Percentiles rank a stretch among this genome's conserved stretches.
Evolutionary conservation across 78 protist genomes (phyloP).

Genomic region (Dictyostelium firmibasis): DNA sequence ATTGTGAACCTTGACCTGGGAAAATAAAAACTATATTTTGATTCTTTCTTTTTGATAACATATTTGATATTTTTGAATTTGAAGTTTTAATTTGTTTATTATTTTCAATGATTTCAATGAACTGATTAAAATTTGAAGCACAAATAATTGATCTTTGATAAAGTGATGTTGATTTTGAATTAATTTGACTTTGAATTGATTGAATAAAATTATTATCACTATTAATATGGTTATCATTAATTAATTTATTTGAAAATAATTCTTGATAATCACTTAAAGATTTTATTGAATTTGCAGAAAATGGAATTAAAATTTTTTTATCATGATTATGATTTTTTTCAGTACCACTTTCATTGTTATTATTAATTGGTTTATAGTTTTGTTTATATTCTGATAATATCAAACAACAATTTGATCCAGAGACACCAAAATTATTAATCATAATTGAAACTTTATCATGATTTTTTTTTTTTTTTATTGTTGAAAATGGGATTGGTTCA

Average conservation of each 20-base stretch:
- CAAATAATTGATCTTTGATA: neutral
- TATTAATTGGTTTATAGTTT: neutral
- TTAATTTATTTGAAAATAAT: too few species aligned
- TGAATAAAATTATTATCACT: neutral
- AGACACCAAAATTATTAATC: slow-evolving; percentile 81
- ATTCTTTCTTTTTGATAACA: neutral
- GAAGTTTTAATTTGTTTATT: neutral
- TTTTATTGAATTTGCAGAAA: neutral
- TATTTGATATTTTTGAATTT: neutral
- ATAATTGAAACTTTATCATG: neutral
- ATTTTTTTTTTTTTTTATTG: neutral
- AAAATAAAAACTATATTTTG: slow-evolving; percentile 21
- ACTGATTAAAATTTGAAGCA: neutral
- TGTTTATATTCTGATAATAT: neutral
- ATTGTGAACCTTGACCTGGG: slow-evolving; percentile 80
- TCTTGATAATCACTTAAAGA: neutral
- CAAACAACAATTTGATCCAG: slow-evolving; percentile 86
- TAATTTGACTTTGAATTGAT: neutral
- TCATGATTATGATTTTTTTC: neutral
- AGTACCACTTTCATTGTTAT: neutral
- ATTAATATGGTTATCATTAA: too few species aligned
- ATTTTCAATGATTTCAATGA: neutral
- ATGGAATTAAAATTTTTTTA: neutral
- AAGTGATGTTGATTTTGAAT: neutral
- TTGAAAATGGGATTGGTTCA: neutral